A percentile compares a stretch with the other conserved stretches of the same genome.
These are phyloP conservation scores for Spongispora temasekensis DNA, from an alignment of 1,284 basidiomycete genomes.

Conservation along the genomic window DNA sequence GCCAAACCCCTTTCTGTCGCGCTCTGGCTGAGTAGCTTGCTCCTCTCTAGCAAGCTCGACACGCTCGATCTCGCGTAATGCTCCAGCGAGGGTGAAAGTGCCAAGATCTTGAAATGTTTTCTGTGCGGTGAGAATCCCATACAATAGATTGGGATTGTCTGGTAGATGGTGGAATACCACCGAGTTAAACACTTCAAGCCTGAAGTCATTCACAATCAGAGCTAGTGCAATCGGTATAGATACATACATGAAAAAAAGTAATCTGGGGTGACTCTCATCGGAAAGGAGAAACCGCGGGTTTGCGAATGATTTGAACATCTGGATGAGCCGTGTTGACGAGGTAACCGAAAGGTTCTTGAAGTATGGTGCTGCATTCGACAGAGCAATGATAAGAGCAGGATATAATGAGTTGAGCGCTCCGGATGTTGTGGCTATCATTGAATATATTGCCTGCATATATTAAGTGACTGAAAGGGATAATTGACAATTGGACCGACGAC, in stretches of 20 bases:
- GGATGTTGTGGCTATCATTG: constrained; percentile 85
- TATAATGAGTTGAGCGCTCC: constrained; percentile 82
- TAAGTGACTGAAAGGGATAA: constrained; percentile 8
- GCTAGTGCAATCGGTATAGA: background rate
- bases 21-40: constrained; percentile 45
- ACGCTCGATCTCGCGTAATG: constrained; percentile 81
- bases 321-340: constrained; percentile 80
- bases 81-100: constrained; percentile 82
- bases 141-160: constrained; percentile 87
- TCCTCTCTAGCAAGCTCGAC: constrained; percentile 74
- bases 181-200: constrained; percentile 90
- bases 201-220: constrained; percentile 33
- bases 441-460: constrained; percentile 73
- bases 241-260: constrained; percentile 85
- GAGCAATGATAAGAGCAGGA: constrained; percentile 86
- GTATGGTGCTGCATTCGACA: constrained; percentile 87
- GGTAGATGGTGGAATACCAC: constrained; percentile 70
- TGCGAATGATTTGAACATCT: constrained; percentile 88
- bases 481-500: constrained; percentile 26
- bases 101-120: constrained; percentile 85
- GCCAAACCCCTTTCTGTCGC: constrained; percentile 36
- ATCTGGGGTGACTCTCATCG: constrained; percentile 90
- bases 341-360: constrained; percentile 81
- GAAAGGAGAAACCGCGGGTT: constrained; percentile 87
- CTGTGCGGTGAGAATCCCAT: constrained; percentile 82